Evolutionary conservation across 2,329 filamentous ascomycete species (phyloP).

Genomic region (Cephalotrichum gorgonifer): DNA sequence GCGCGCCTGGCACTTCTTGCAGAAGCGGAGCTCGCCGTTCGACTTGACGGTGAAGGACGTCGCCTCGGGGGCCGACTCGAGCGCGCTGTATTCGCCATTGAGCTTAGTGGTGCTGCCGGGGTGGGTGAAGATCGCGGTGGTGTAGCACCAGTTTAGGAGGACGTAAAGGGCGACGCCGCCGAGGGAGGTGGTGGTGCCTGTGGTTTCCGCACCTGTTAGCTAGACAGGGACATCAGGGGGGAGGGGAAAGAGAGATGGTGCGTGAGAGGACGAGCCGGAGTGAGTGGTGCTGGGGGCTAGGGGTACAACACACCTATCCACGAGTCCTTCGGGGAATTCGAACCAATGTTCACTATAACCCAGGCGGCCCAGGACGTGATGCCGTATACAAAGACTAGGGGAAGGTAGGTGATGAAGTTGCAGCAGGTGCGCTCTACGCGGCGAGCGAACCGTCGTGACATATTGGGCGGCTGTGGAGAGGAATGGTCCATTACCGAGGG

Average conservation of each 20-base stretch:
- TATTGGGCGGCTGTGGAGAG: conserved; percentile 26
- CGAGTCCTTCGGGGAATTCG: conserved; percentile 35
- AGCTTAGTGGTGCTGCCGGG: conserved; percentile 63
- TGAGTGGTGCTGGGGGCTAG: too few relatives aligned
- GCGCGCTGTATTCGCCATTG: conserved; percentile 55
- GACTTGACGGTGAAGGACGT: conserved; percentile 87
- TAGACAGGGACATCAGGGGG: background rate
- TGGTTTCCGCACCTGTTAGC: background rate
- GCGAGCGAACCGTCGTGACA: conserved; percentile 55
- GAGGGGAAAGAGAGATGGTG: too few relatives aligned
- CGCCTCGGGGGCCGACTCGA: conserved; percentile 43
- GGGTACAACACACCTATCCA: conserved; percentile 45
- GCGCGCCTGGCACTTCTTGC: conserved; percentile 91
- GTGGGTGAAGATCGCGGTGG: conserved; percentile 82
- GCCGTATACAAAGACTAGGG: conserved; percentile 80
- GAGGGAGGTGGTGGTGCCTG: conserved; percentile 46
- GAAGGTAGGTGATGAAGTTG: conserved; percentile 67
- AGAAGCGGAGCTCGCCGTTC: conserved; percentile 77
- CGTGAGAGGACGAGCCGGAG: too few relatives aligned
- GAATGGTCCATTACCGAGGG: conserved; percentile 4
- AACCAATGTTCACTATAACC: conserved; percentile 68
- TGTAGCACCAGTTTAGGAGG: conserved; percentile 82
- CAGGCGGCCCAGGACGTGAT: conserved; percentile 92
- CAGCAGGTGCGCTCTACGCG: conserved; percentile 78
- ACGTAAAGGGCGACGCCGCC: conserved; percentile 63